Evolutionary conservation across 2,329 filamentous ascomycete species (phyloP).

Genomic region (Zalaria sp.): DNA sequence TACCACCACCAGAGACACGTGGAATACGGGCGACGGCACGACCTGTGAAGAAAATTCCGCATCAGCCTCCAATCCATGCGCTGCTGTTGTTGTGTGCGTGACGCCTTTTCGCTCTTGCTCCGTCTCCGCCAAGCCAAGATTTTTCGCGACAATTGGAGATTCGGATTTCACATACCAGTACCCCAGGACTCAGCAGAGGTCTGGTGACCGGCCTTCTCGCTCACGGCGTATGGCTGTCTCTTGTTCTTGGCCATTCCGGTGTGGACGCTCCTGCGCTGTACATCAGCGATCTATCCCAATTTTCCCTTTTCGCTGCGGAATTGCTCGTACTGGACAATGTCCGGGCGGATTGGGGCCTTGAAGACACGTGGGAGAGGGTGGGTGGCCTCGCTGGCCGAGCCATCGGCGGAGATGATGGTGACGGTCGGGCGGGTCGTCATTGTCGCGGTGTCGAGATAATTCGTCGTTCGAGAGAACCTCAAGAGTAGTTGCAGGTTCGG

Average conservation of each 20-base stretch:
- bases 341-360: slow-evolving; percentile 90
- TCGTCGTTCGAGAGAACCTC: too few species aligned
- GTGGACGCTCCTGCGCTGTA: slow-evolving; percentile 53
- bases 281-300: slow-evolving; percentile 13
- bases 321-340: slow-evolving; percentile 82
- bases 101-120: slow-evolving; percentile 4
- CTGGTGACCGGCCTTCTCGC: slow-evolving; percentile 99
- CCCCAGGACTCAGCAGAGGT: slow-evolving; percentile 99
- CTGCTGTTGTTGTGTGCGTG: slow-evolving; percentile 5
- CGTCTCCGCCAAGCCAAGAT: background rate
- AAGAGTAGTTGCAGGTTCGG: too few species aligned
- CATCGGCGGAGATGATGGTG: slow-evolving; percentile 93
- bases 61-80: slow-evolving; percentile 1
- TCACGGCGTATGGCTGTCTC: slow-evolving; percentile 98
- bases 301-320: slow-evolving; percentile 1
- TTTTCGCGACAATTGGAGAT: background rate
- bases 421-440: slow-evolving; percentile 97
- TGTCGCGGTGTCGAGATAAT: slow-evolving; percentile 22
- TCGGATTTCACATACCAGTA: slow-evolving; percentile 52
- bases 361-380: slow-evolving; percentile 94
- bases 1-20: slow-evolving; percentile 99
- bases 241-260: slow-evolving; percentile 99
- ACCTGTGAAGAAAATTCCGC: slow-evolving; percentile 38
- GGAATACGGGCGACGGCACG: slow-evolving; percentile 99
- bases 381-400: slow-evolving; percentile 76